phyloP scores from a whole-genome alignment of 768 basidiomycete species.

The Jaapia argillacea region DNA sequence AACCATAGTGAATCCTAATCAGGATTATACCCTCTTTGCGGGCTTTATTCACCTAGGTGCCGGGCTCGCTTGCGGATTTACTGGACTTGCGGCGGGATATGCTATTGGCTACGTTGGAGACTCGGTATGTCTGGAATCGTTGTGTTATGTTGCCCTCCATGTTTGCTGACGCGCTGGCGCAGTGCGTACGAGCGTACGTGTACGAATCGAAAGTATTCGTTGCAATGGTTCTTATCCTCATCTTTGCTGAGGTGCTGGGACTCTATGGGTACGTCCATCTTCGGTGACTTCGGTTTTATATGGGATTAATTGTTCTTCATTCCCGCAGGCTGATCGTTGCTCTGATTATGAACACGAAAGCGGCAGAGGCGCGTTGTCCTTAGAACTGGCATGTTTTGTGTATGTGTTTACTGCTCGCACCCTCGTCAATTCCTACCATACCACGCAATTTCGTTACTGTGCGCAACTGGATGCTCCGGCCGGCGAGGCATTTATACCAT shows the following conservation, averaged over 20 bases:
- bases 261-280: slow-evolving; percentile 58
- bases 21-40: slow-evolving; percentile 71
- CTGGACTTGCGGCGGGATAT: slow-evolving; percentile 88
- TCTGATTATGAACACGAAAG: slow-evolving; percentile 83
- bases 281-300: background rate
- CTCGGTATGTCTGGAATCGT: slow-evolving; percentile 47
- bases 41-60: slow-evolving; percentile 92
- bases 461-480: background rate
- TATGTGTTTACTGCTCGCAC: background rate
- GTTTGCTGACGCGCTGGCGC: background rate
- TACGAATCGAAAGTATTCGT: slow-evolving; percentile 90
- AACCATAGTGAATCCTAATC: slow-evolving; percentile 44
- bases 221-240: slow-evolving; percentile 92
- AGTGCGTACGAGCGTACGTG: slow-evolving; percentile 90
- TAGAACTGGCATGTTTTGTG: slow-evolving; percentile 5
- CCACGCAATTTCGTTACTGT: background rate
- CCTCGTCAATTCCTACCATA: slow-evolving; percentile 4
- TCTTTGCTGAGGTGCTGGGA: slow-evolving; percentile 86
- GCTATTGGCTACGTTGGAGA: slow-evolving; percentile 94
- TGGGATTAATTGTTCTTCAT: background rate
- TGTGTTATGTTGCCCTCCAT: background rate
- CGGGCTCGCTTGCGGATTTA: slow-evolving; percentile 83
- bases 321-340: slow-evolving; percentile 67
- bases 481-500: background rate
- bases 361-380: slow-evolving; percentile 26